phyloP scores from a whole-genome alignment of 2,329 filamentous ascomycete species.

The Eurotiales sp. region DNA sequence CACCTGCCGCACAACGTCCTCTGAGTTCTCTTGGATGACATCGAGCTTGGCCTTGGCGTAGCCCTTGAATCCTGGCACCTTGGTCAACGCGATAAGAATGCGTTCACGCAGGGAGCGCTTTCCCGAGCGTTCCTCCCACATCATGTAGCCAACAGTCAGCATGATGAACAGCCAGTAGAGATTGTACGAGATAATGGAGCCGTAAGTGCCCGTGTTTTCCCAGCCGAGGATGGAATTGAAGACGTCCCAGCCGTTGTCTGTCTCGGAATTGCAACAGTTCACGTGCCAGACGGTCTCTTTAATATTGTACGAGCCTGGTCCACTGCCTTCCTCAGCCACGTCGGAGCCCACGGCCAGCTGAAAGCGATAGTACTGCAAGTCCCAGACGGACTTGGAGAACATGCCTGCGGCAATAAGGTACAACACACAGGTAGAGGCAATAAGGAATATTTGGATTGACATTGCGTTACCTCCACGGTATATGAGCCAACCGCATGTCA shows the following conservation, averaged over 20 bases:
- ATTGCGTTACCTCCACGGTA: slow-evolving; percentile 68
- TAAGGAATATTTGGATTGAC: slow-evolving; percentile 72
- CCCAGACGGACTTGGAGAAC: slow-evolving; percentile 74
- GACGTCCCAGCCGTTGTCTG: slow-evolving; percentile 77
- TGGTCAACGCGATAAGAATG: slow-evolving; percentile 17
- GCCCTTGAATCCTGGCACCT: slow-evolving; percentile 21
- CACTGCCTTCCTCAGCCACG: slow-evolving; percentile 59
- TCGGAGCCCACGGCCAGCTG: slow-evolving; percentile 55
- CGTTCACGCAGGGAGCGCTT: slow-evolving; percentile 19
- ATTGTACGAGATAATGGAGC: slow-evolving; percentile 83
- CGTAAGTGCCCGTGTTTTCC: slow-evolving; percentile 84
- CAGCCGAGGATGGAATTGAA: slow-evolving; percentile 85
- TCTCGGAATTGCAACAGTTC: slow-evolving; percentile 73
- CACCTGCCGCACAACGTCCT: slow-evolving; percentile 18
- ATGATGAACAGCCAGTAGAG: slow-evolving; percentile 79
- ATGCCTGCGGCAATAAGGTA: slow-evolving; percentile 81
- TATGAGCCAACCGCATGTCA: slow-evolving; percentile 65
- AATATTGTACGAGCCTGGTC: slow-evolving; percentile 77
- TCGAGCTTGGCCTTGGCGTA: slow-evolving; percentile 19
- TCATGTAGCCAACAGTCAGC: slow-evolving; percentile 57
- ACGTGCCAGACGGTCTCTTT: slow-evolving; percentile 76
- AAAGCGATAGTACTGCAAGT: slow-evolving; percentile 64
- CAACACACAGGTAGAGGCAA: slow-evolving; percentile 74
- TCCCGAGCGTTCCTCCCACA: slow-evolving; percentile 20
- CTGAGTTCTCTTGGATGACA: slow-evolving; percentile 13